Conservation (phyloP, 2,329 filamentous ascomycete genomes). For the Colletotrichum graminicola region DNA sequence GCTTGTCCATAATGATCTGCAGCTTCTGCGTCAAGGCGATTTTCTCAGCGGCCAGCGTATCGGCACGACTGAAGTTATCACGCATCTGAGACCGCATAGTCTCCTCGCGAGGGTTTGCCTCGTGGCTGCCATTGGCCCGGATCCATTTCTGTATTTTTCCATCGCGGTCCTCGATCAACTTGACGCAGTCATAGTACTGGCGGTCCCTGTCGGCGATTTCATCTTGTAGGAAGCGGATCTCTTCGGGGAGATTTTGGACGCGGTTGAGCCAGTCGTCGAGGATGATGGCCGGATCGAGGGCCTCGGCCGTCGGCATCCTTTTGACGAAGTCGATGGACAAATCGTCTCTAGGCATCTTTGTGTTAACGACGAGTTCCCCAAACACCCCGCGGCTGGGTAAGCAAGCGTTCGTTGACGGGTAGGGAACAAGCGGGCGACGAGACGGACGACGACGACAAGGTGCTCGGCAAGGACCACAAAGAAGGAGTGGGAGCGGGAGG, state of each 20-base stretch:
- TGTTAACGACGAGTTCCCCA: slow-evolving; percentile 62
- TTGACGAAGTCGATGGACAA: slow-evolving; percentile 77
- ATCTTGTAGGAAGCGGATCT: slow-evolving; percentile 85
- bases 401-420: slow-evolving; percentile 24
- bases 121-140: slow-evolving; percentile 79
- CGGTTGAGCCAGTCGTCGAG: slow-evolving; percentile 83
- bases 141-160: slow-evolving; percentile 84
- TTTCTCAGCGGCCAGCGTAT: slow-evolving; percentile 81
- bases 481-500: neutral
- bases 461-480: slow-evolving; percentile 22
- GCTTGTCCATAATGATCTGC: slow-evolving; percentile 70
- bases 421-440: slow-evolving; percentile 11
- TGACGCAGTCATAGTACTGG: slow-evolving; percentile 75
- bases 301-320: slow-evolving; percentile 73
- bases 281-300: slow-evolving; percentile 75
- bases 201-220: slow-evolving; percentile 86
- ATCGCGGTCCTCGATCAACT: slow-evolving; percentile 79
- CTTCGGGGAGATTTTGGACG: slow-evolving; percentile 83
- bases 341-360: slow-evolving; percentile 78
- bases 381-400: slow-evolving; percentile 19
- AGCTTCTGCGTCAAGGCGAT: slow-evolving; percentile 75
- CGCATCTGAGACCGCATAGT: slow-evolving; percentile 73
- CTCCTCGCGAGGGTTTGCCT: slow-evolving; percentile 81
- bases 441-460: slow-evolving; percentile 10
- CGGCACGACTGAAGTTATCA: slow-evolving; percentile 76